Conservation (phyloP, 768 basidiomycete genomes). For the Boletus coccyginus region DNA sequence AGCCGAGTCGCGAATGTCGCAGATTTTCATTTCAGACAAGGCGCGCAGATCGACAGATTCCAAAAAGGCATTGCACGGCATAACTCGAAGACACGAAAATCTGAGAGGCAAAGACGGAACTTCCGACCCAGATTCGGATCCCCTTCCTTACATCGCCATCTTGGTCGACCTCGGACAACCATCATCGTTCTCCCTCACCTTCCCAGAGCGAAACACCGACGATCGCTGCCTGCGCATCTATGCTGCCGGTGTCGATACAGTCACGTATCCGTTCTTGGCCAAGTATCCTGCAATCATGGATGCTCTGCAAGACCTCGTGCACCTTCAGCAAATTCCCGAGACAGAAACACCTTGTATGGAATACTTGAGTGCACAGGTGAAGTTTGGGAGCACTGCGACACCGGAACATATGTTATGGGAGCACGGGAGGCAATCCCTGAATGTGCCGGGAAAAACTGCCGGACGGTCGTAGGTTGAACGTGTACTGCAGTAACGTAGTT, state of each 20-base stretch:
- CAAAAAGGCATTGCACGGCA: not conserved
- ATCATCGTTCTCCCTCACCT: not conserved
- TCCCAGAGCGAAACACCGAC: not conserved
- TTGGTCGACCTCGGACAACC: slow-evolving; percentile 8
- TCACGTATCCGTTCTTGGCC: slow-evolving; percentile 2
- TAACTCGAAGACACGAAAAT: not conserved
- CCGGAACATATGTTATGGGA: slow-evolving; percentile 7
- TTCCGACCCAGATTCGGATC: not conserved
- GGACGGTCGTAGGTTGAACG: too few species aligned
- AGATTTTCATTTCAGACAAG: slow-evolving; percentile 21
- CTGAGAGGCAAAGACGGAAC: not conserved
- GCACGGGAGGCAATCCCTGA: not conserved
- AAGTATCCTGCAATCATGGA: too few species aligned
- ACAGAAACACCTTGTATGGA: not conserved
- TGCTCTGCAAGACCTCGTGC: too few species aligned
- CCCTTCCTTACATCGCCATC: not conserved
- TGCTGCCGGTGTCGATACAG: not conserved
- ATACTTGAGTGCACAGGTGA: not conserved
- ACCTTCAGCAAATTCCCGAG: not conserved
- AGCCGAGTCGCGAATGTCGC: not conserved
- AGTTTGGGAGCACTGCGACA: not conserved
- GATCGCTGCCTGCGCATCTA: slow-evolving; percentile 9
- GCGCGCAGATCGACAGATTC: not conserved
- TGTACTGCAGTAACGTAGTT: too few species aligned
- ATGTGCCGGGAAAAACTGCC: not conserved